Evolutionary conservation across 2,329 filamentous ascomycete genomes (phyloP), one percentile per base, ranked within the genome.

Genomic region (Aureobasidium melanogenum): DNA sequence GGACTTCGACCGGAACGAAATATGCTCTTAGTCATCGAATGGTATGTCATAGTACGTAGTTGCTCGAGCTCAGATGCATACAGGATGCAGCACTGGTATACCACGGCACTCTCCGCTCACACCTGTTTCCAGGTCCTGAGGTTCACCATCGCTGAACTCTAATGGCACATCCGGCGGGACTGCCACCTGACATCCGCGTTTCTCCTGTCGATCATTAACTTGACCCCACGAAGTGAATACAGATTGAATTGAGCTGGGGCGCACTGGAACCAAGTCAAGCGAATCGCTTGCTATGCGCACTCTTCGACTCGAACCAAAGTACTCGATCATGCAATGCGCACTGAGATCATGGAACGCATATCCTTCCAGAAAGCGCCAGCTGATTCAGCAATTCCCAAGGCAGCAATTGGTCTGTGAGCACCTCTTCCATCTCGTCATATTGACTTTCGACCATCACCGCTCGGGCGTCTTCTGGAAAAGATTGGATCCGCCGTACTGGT

Each of bases 201-300:
- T 57, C 41, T 57, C 41, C 54, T 57, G 54, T 47, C 54, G 54
- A 57, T 57, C 54, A 34, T 57, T 15, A 14, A 38, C 34, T 30
- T 7, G 12, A 28, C 22, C 41, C 30, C 30, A 38, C 28, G 41
- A 28, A 32, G 19, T 47, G 22, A 17, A 22, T 28, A 5, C 28
- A 56, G n/a, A 44, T 19, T 19, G 17, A 4, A 34, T 8, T 19
- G 28, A 8, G 19, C 14, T 34, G 8, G 19, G 17, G 46, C 28
- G n/a, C 17, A 32, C 28, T 34, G n/a, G 15, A 24, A 28, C 14
- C 5, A 8, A 10, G 5, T 26, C 41, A 1, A 47, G 44, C 15
- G 17, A n/a, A 9, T 2, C 15, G 14, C 7, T 28, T 30, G 24
- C 24, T 47, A n/a, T 8, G 44, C 30, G 5, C 24, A 15, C 3